Conservation (phyloP, 1,139 yeast genomes). For the Scheffersomyces titani region DNA sequence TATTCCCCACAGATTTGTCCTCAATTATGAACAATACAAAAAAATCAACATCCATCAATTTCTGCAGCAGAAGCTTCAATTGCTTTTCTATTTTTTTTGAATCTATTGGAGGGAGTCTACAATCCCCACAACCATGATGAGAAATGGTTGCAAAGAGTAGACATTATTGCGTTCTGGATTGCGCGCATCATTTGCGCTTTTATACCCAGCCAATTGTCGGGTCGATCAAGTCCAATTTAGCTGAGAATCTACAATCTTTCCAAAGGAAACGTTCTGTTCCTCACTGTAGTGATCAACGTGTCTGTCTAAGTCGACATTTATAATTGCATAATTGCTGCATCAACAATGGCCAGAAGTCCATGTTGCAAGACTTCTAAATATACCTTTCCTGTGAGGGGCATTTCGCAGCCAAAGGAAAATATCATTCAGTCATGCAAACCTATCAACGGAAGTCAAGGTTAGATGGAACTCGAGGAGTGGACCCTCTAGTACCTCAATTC, state of each 20-base stretch:
- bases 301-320: not conserved
- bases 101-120: not conserved
- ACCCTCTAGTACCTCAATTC: not conserved
- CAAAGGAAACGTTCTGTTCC: not conserved
- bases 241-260: not conserved
- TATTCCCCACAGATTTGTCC: not conserved
- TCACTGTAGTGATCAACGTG: not conserved
- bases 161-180: not conserved
- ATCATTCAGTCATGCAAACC: not conserved
- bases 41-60: not conserved
- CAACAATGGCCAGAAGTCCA: not conserved
- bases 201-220: not conserved
- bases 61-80: not conserved
- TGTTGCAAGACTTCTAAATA: not conserved
- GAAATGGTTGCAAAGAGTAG: not conserved
- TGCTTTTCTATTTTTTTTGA: not conserved
- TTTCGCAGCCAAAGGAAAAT: not conserved
- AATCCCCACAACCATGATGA: not conserved
- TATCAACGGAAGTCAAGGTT: not conserved
- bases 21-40: not conserved
- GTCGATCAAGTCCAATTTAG: not conserved
- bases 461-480: not conserved
- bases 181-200: not conserved
- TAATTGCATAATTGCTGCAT: not conserved
- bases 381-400: not conserved